These are phyloP conservation scores for Rhodomyrtus tomentosa DNA, from an alignment of 345 rosid genomes.

Conservation along the genomic window DNA sequence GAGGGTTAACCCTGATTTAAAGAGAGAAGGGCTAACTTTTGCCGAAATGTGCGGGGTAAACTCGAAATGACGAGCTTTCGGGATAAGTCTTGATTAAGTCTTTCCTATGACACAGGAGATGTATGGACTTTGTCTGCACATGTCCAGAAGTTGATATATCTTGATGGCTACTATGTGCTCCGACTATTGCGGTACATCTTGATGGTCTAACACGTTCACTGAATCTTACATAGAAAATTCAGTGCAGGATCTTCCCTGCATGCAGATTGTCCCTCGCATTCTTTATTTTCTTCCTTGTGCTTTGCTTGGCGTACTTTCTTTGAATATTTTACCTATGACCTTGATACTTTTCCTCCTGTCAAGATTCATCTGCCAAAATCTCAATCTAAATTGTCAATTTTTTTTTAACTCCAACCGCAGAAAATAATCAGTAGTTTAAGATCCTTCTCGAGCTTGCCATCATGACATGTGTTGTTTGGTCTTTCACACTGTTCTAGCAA, in stretches of 20 bases:
- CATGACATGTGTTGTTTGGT: not conserved
- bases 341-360: not conserved
- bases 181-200: not conserved
- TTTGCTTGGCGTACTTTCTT: not conserved
- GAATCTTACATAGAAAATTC: not conserved
- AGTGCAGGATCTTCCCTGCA: not conserved
- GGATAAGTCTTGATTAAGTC: not conserved
- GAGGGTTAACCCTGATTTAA: not conserved
- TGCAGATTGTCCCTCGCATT: not conserved
- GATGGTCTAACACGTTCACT: not conserved
- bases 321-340: not conserved
- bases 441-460: not conserved
- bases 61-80: not conserved
- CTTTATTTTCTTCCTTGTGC: not conserved
- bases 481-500: not conserved
- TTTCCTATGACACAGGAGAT: not conserved
- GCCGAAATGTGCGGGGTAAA: not conserved
- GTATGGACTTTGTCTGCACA: not conserved
- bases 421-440: not conserved
- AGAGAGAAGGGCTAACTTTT: not conserved
- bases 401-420: not conserved
- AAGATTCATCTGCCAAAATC: not conserved
- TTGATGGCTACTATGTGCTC: not conserved
- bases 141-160: not conserved
- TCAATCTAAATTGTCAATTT: not conserved